phyloP scores from a whole-genome alignment of 495 filamentous ascomycete genomes.

The Monascus purpureus region DNA sequence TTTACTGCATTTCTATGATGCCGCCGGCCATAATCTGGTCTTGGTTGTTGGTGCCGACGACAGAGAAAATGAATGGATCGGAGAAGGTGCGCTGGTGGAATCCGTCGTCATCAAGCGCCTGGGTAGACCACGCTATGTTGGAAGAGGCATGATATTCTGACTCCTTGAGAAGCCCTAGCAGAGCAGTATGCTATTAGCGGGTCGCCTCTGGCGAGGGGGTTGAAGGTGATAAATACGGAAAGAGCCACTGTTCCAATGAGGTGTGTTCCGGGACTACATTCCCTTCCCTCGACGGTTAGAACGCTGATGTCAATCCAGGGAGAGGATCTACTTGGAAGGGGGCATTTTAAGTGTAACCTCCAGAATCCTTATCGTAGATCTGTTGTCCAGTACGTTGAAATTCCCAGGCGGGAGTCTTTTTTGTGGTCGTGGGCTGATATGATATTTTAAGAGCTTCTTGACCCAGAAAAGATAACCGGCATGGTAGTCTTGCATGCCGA shows the following conservation, averaged over 20 bases:
- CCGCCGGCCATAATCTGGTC: conserved; percentile 83
- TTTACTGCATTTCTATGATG: conserved; percentile 91
- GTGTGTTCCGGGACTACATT: conserved; percentile 14
- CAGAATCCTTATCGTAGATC: conserved; percentile 84
- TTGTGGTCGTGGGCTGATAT: conserved; percentile 14
- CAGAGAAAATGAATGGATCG: conserved; percentile 87
- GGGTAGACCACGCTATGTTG: no score
- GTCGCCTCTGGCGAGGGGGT: conserved; percentile 60
- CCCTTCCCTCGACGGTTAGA: background rate
- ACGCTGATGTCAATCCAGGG: conserved; percentile 31
- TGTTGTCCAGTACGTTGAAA: conserved; percentile 50
- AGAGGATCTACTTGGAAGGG: conserved; percentile 78
- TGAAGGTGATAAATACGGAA: conserved; percentile 91
- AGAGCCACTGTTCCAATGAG: conserved; percentile 67
- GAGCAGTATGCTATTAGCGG: conserved; percentile 84
- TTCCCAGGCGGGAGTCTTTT: no score
- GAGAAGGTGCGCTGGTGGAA: conserved; percentile 46
- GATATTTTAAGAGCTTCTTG: conserved; percentile 39
- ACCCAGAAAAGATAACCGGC: conserved; percentile 77
- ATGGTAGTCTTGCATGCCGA: conserved; percentile 84
- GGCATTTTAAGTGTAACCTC: conserved; percentile 95
- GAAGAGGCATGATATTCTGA: conserved; percentile 1
- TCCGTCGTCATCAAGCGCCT: no score
- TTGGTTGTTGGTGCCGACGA: conserved; percentile 85
- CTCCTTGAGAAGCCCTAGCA: conserved; percentile 48